Evolutionary conservation across 176 grass and related monocot genomes (phyloP), one percentile per base, ranked within the genome.

Genomic region (Phoenix roebelenii): DNA sequence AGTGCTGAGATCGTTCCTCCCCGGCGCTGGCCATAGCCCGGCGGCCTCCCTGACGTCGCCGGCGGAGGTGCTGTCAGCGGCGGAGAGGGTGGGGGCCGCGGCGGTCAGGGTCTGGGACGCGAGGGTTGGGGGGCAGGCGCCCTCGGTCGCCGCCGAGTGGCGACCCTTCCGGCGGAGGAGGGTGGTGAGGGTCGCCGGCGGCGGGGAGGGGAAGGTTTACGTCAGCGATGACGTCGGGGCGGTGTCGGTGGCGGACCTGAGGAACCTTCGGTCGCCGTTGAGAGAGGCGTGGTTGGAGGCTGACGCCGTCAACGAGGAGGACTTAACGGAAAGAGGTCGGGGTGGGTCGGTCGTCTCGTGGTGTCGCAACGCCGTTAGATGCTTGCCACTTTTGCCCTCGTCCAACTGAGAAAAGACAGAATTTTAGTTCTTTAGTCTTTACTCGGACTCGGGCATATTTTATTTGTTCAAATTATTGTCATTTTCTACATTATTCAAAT

Each of bases 201-300:
- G 35, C 9, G 28, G 65, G 25, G 52, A 68, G n/a, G 52, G 52
- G 52, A 68, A 14, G 65, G 53, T 68, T 12, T 68, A 56, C 17
- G 26, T 68, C 50, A 28, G 65, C 52, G 65, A 68, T 52, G 52
- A 68, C n/a, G 52, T 7, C 65, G 65, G 65, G 28, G 28, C 55
- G 9, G 18, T 68, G 7, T 55, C 65, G 12, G 28, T 28, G 14
- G 29, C 65, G 0, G 65, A 68, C 18, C 28, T 68, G 18, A 68
- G 65, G 52, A 55, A 18, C 18, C 25, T 14, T 17, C 17, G 26
- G 4, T 39, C 52, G 52, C 52, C 65, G 14, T 14, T 56, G 9
- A 51, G 54, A 5, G 52, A 68, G 29, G 44, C 52, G 26, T 68
- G 28, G 65, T 52, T 28, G 12, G 65, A 23, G 10, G 35, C 35